Conservation (phyloP, 2,329 filamentous ascomycete genomes). For the Neospermospora avenae region DNA sequence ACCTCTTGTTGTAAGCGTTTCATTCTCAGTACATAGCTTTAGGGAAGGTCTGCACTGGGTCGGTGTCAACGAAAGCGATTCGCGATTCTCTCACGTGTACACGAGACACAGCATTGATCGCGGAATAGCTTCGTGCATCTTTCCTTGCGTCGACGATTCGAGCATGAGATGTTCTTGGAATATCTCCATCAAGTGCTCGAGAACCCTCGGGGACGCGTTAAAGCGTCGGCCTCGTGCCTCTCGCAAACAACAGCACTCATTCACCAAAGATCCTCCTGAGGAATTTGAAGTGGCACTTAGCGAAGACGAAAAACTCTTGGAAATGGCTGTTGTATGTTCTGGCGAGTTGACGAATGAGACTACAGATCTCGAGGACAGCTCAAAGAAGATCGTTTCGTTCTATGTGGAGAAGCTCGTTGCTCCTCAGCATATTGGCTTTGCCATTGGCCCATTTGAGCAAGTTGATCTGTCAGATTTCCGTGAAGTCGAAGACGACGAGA, state of each 20-base stretch:
- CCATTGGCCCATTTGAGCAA: constrained; percentile 90
- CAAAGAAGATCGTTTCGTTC: constrained; percentile 86
- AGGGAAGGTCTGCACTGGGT: constrained; percentile 91
- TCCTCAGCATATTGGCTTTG: constrained; percentile 88
- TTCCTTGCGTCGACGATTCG: constrained; percentile 88
- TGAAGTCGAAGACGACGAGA: constrained; percentile 87
- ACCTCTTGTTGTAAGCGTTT: constrained; percentile 64
- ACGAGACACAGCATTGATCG: constrained; percentile 77
- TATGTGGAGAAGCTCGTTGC: constrained; percentile 71
- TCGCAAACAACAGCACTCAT: constrained; percentile 39
- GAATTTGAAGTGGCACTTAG: constrained; percentile 44
- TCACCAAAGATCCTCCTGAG: constrained; percentile 17
- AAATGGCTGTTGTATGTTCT: constrained; percentile 88
- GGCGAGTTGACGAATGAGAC: constrained; percentile 84
- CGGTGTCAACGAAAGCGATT: constrained; percentile 74
- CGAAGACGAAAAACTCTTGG: constrained; percentile 81
- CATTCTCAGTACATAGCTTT: constrained; percentile 72
- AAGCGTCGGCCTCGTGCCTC: constrained; percentile 43
- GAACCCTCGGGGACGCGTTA: constrained; percentile 78
- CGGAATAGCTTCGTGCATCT: constrained; percentile 79
- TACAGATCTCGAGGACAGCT: constrained; percentile 70
- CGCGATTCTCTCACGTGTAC: constrained; percentile 86
- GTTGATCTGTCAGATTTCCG: constrained; percentile 87
- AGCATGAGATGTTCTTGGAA: constrained; percentile 82
- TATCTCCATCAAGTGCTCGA: constrained; percentile 79